Conservation (phyloP, 805 yeast genomes). For the Scheffersomyces spartinae region DNA sequence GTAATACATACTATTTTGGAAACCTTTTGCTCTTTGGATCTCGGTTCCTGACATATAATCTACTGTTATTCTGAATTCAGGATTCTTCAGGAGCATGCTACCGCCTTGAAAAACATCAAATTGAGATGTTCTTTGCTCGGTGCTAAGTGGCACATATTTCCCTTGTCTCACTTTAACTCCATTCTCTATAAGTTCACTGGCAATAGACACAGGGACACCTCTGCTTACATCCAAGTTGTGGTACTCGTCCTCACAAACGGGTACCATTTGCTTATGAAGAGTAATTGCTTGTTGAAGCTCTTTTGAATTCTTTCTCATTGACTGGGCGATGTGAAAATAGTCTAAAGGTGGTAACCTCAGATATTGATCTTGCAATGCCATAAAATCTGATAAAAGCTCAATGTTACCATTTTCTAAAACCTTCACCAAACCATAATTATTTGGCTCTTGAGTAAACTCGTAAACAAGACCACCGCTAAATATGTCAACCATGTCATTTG, state of each 20-base stretch:
- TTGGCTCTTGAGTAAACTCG: conserved; percentile 69
- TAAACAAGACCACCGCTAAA: conserved; percentile 83
- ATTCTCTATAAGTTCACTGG: conserved; percentile 29
- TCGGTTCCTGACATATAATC: conserved; percentile 7
- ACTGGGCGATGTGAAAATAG: conserved; percentile 10
- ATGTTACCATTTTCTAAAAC: conserved; percentile 30
- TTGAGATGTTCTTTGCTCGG: too few species aligned
- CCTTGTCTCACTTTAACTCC: conserved; percentile 44
- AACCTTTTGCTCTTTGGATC: conserved; percentile 5
- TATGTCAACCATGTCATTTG: conserved; percentile 58
- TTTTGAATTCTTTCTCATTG: conserved; percentile 14
- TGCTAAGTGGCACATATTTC: conserved; percentile 35
- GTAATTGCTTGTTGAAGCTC: conserved; percentile 11
- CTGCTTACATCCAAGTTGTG: conserved; percentile 25
- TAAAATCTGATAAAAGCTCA: conserved; percentile 31
- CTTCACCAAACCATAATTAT: conserved; percentile 67
- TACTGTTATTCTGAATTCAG: too few species aligned
- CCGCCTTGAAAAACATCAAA: too few species aligned
- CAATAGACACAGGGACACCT: conserved; percentile 35
- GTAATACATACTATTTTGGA: conserved; percentile 19
- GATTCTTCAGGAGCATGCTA: too few species aligned
- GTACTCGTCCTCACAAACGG: conserved; percentile 21
- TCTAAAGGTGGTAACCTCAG: conserved; percentile 19
- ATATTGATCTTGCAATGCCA: conserved; percentile 32
- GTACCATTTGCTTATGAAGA: conserved; percentile 9